Conservation (phyloP, 1,139 yeast genomes). For the Hyphopichia fennica region DNA sequence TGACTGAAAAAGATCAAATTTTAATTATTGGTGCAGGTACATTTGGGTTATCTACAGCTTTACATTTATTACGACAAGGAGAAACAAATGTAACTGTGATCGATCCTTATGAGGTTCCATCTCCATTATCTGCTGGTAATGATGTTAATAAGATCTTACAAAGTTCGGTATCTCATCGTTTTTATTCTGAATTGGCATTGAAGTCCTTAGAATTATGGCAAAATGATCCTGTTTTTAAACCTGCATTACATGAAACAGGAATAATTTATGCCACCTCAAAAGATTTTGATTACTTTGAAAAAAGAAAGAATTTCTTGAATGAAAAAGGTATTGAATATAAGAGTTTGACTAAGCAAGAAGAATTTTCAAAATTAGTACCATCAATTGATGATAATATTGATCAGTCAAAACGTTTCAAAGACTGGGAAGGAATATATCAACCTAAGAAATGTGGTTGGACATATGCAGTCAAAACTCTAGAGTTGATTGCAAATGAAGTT, state of each 20-base stretch:
- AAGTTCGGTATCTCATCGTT: constrained; percentile 3
- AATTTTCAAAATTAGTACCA: constrained; percentile 11
- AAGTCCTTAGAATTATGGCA: constrained; percentile 16
- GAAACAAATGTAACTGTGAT: constrained; percentile 8
- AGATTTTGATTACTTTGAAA: constrained; percentile 4
- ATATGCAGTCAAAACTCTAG: constrained; percentile 27
- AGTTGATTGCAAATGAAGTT: constrained; percentile 24
- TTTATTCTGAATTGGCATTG: constrained; percentile 12
- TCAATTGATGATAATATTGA: neutral
- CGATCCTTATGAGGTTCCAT: constrained; percentile 10
- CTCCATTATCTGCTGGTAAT: constrained; percentile 10
- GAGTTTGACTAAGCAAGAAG: constrained; percentile 11
- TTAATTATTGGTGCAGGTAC: constrained; percentile 19
- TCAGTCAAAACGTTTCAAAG: constrained; percentile 3
- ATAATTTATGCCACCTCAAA: constrained; percentile 19
- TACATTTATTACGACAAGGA: constrained; percentile 8
- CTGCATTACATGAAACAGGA: constrained; percentile 27
- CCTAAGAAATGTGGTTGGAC: constrained; percentile 32
- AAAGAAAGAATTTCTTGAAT: constrained; percentile 6
- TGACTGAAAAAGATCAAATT: constrained; percentile 1
- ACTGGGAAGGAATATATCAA: constrained; percentile 20
- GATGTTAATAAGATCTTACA: constrained; percentile 11
- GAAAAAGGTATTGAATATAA: constrained; percentile 6
- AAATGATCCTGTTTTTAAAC: constrained; percentile 21
- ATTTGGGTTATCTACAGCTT: constrained; percentile 13